Evolutionary conservation across 2,329 filamentous ascomycete species (phyloP), one percentile per base, ranked within the genome.

Genomic region (Talaromyces sp.): DNA sequence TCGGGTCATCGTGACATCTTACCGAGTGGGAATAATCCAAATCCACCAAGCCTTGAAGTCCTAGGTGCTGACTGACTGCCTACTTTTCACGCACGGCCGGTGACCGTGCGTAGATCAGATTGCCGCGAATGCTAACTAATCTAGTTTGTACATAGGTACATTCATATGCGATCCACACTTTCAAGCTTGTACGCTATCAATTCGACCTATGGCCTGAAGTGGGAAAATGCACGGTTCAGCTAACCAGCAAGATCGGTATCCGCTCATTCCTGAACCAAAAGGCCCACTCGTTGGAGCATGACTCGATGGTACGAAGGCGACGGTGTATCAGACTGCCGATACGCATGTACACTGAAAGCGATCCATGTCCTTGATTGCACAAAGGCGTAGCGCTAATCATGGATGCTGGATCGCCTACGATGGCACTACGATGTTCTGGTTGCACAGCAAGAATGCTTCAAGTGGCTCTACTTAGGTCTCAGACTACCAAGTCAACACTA

Each of bases 41-140:
- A 14, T 5, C 35, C 31, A 23, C 28, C 21, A 57, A 21, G 46
- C 11, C 46, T n/a, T n/a, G 14, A 16, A 25, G 21, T 25, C 37
- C 7, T n/a, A 48, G 35, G n/a, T 31, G 54, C 14, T 28, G 28
- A n/a, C 37, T 57, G n/a, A 16, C 25, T 54, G 23, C 25, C 5
- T 18, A 21, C 31, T 33, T 40, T 35, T 7, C 39, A 44, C 59
- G 59, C 59, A 61, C 48, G 59, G 59, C 46, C 59, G 18, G n/a
- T 33, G 48, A 35, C 59, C 59, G 59, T 61, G 59, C 59, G 59
- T 61, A 39, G 39, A 61, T 61, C 46, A 23, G 48, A 55, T 61
- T 42, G 46, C 58, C 35, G 35, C 23, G 50, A 61, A 55, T 61
- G 48, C 48, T 54, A 40, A 35, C 25, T 58, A 46, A 44, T 58